Evolutionary conservation across 441 rosid species (phyloP).

Genomic region (Corymbia calophylla): DNA sequence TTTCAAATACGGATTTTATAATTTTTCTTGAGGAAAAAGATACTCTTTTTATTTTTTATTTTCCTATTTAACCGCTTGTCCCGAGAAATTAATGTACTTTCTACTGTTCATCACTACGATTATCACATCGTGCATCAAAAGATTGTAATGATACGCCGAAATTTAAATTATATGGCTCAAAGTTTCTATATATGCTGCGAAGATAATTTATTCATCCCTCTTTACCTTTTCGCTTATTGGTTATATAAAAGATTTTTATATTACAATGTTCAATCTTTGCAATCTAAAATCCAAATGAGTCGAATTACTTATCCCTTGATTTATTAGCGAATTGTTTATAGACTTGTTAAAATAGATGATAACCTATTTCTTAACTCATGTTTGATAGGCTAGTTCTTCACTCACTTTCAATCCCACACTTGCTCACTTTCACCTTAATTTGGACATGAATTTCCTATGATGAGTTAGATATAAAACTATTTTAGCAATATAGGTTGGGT

Average conservation of each 20-base stretch:
- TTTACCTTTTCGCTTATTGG: neutral
- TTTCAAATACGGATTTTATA: neutral
- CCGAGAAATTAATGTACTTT: neutral
- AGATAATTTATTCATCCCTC: no score
- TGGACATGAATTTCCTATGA: no score
- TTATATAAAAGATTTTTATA: no score
- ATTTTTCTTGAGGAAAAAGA: neutral
- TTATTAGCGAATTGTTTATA: neutral
- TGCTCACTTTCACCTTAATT: neutral
- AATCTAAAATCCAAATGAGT: neutral
- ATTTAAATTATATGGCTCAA: no score
- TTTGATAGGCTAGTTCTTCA: no score
- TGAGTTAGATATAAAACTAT: no score
- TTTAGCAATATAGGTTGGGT: no score
- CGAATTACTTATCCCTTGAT: neutral
- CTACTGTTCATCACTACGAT: neutral
- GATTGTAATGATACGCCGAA: accelerated
- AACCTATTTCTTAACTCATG: neutral
- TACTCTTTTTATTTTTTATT: neutral
- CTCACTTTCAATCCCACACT: no score
- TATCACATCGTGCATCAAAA: neutral
- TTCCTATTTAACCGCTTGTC: neutral
- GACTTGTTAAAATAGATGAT: no score
- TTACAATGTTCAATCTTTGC: no score
- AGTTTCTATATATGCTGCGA: no score